Percentiles rank a stretch among this genome's conserved stretches.
These are phyloP conservation scores for Lunasporangiospora selenospora DNA, from an alignment of 192 early-diverging fungal genomes.

Conservation along the genomic window DNA sequence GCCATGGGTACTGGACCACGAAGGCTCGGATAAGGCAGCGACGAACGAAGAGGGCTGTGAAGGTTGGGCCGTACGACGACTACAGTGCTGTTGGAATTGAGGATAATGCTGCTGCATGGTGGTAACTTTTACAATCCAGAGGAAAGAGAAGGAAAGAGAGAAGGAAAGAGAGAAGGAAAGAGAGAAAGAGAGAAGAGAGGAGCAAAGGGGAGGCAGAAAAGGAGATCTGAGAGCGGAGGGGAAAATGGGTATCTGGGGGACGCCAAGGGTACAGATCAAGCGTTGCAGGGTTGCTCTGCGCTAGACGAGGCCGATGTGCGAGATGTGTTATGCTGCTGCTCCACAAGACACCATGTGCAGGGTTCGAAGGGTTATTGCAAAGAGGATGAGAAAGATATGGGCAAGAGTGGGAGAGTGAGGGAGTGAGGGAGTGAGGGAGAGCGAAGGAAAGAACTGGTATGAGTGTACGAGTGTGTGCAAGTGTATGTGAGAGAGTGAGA, in stretches of 20 bases:
- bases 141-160: not conserved
- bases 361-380: not conserved
- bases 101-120: not conserved
- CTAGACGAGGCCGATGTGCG: no score
- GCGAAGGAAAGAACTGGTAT: not conserved
- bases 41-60: no score
- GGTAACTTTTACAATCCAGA: not conserved
- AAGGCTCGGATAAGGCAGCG: no score
- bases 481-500: not conserved
- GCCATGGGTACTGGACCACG: no score
- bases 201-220: not conserved
- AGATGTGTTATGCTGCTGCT: no score
- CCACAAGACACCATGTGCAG: no score
- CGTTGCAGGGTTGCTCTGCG: no score
- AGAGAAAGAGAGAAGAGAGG: not conserved
- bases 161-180: not conserved
- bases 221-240: not conserved
- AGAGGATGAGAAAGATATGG: not conserved
- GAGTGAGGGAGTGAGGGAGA: not conserved
- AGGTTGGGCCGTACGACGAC: not conserved
- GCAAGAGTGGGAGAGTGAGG: not conserved
- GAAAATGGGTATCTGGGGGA: no score
- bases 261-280: no score
- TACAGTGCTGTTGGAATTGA: not conserved
- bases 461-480: not conserved